These are phyloP conservation scores for Mycotypha africana DNA, from an alignment of 371 early-diverging fungal species.

Conservation along the genomic window DNA sequence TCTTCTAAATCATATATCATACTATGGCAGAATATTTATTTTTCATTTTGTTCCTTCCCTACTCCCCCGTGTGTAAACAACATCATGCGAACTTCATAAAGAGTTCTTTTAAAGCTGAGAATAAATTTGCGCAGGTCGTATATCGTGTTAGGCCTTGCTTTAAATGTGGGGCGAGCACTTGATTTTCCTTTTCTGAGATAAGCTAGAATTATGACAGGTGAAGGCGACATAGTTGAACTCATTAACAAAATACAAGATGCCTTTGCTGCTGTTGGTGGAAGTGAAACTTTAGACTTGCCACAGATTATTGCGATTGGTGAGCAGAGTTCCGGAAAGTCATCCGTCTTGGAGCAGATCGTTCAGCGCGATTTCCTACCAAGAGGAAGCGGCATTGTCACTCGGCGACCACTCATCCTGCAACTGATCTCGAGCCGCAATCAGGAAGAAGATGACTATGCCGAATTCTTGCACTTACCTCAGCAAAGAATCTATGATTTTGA, in stretches of 20 bases:
- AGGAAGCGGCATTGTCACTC: constrained; percentile 90
- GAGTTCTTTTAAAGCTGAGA: too few relatives aligned
- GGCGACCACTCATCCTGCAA: constrained; percentile 90
- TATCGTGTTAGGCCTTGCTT: too few relatives aligned
- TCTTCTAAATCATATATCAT: too few relatives aligned
- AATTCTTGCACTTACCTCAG: constrained; percentile 72
- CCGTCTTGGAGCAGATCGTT: constrained; percentile 88
- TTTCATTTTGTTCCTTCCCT: too few relatives aligned
- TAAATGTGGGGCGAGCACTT: too few relatives aligned
- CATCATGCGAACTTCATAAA: too few relatives aligned
- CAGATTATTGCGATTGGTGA: constrained; percentile 85
- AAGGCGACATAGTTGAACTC: too few relatives aligned
- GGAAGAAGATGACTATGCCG: constrained; percentile 53
- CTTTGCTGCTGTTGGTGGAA: constrained; percentile 69
- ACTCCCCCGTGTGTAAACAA: too few relatives aligned
- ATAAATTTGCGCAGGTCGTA: too few relatives aligned
- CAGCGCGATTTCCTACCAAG: constrained; percentile 89
- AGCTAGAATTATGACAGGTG: too few relatives aligned
- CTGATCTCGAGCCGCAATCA: constrained; percentile 60
- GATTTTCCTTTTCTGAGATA: too few relatives aligned
- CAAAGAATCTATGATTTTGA: constrained; percentile 75
- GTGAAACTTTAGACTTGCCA: constrained; percentile 83
- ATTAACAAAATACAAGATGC: constrained; percentile 93
- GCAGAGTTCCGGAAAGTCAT: constrained; percentile 92
- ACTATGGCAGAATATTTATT: too few relatives aligned